Conservation (phyloP, 768 basidiomycete species). For the Boletus tylopilopsis region DNA sequence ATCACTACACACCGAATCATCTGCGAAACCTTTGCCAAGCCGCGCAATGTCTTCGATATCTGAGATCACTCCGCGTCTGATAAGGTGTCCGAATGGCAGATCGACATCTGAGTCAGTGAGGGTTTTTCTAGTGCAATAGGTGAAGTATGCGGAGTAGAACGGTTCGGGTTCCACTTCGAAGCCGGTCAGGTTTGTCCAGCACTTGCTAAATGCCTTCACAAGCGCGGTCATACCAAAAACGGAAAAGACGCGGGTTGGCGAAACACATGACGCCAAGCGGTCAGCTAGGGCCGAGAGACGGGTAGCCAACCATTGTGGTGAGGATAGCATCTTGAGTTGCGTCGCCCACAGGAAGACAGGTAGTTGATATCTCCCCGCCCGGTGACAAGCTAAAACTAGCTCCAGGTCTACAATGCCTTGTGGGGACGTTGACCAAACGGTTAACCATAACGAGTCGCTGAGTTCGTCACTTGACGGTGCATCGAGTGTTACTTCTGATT, state of each 20-base stretch:
- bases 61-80: slow-evolving; percentile 35
- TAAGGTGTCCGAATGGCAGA: slow-evolving; percentile 33
- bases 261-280: slow-evolving; percentile 36
- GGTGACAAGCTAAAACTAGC: slow-evolving; percentile 45
- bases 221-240: slow-evolving; percentile 44
- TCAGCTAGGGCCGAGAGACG: slow-evolving; percentile 37
- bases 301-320: slow-evolving; percentile 27
- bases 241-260: slow-evolving; percentile 46
- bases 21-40: slow-evolving; percentile 50
- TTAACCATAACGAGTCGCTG: slow-evolving; percentile 44
- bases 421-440: slow-evolving; percentile 40
- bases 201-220: slow-evolving; percentile 39
- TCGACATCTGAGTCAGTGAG: slow-evolving; percentile 26
- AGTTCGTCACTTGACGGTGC: slow-evolving; percentile 19
- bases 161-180: slow-evolving; percentile 38
- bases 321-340: slow-evolving; percentile 24
- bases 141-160: slow-evolving; percentile 49
- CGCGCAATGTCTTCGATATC: slow-evolving; percentile 41
- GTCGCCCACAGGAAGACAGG: slow-evolving; percentile 53
- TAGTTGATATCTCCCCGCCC: slow-evolving; percentile 41
- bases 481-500: slow-evolving; percentile 32
- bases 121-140: slow-evolving; percentile 40
- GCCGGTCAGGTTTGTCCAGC: slow-evolving; percentile 43
- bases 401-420: slow-evolving; percentile 34
- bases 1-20: slow-evolving; percentile 43